These are phyloP conservation scores for Aphanomyces astaci DNA, from an alignment of 352 stramenopile species.

Conservation along the genomic window DNA sequence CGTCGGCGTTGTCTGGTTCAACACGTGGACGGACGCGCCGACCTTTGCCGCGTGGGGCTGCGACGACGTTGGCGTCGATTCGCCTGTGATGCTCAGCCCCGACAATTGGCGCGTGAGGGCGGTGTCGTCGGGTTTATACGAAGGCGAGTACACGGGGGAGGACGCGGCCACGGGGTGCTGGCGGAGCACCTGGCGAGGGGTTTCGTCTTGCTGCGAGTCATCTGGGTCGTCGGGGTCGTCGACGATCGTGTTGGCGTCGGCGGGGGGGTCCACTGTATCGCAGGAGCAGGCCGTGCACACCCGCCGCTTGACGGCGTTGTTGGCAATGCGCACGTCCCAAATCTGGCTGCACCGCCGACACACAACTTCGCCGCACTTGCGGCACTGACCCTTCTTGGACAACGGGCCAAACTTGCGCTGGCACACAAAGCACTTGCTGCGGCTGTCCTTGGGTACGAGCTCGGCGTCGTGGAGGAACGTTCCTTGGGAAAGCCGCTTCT, in stretches of 20 bases:
- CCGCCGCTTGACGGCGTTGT: slow-evolving; percentile 40
- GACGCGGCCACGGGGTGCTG: no score
- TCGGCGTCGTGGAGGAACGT: slow-evolving; percentile 56
- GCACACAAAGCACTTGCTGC: slow-evolving; percentile 56
- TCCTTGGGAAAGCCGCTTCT: slow-evolving; percentile 41
- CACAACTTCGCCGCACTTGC: slow-evolving; percentile 67
- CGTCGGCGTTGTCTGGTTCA: neutral
- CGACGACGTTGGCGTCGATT: neutral
- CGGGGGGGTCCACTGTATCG: neutral
- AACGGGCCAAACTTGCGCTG: slow-evolving; percentile 49
- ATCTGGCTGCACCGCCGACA: slow-evolving; percentile 50
- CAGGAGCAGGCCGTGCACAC: slow-evolving; percentile 44
- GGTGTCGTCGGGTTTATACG: neutral
- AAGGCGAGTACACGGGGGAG: neutral
- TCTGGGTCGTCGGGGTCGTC: neutral
- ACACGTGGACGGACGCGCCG: neutral
- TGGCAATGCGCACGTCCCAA: slow-evolving; percentile 44
- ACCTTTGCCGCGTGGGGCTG: no score
- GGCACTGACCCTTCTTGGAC: slow-evolving; percentile 49
- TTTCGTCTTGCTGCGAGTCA: neutral
- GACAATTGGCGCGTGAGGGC: neutral
- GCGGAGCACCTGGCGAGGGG: neutral
- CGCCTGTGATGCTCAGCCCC: neutral
- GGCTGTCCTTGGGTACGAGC: slow-evolving; percentile 49
- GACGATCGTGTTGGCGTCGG: slow-evolving; percentile 2